Conservation (phyloP, 176 grass and related monocot genomes). For the Triticum timopheevii region DNA sequence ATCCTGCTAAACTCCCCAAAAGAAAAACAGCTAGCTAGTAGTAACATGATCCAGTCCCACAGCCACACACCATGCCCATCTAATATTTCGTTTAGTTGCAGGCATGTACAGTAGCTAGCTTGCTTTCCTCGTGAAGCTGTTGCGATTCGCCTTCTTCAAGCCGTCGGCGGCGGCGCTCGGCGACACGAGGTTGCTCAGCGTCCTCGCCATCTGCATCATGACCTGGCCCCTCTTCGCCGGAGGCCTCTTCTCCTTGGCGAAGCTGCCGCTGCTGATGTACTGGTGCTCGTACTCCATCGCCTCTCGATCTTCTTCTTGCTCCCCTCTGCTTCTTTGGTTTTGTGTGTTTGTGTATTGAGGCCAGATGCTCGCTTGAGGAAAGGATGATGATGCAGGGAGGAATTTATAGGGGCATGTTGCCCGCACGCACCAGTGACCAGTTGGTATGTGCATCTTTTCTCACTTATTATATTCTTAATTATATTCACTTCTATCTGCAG, state of each 20-base stretch:
- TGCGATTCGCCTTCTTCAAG: not conserved
- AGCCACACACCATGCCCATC: not conserved
- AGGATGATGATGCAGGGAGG: not conserved
- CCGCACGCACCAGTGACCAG: not conserved
- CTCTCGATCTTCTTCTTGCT: not conserved
- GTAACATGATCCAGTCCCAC: not conserved
- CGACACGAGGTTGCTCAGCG: conserved; percentile 33
- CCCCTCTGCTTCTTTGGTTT: not conserved
- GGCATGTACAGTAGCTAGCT: not conserved
- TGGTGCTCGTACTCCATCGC: conserved; percentile 36
- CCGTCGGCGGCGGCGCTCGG: not conserved
- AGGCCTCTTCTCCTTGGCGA: conserved; percentile 47
- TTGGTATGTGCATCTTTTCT: not conserved
- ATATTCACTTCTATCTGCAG: not conserved
- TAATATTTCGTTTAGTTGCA: not conserved
- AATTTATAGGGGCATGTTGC: conserved; percentile 32
- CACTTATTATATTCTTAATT: not conserved
- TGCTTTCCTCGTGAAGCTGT: conserved; percentile 23
- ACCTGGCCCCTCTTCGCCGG: conserved; percentile 40
- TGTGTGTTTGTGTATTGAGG: not conserved
- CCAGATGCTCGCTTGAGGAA: not conserved
- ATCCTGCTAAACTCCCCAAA: not conserved
- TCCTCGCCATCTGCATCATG: conserved; percentile 39
- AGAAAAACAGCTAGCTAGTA: not conserved
- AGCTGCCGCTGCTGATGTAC: conserved; percentile 6